These are phyloP conservation scores for Aureobasidium sp. DNA, from an alignment of 2,329 filamentous ascomycete genomes.

Conservation along the genomic window DNA sequence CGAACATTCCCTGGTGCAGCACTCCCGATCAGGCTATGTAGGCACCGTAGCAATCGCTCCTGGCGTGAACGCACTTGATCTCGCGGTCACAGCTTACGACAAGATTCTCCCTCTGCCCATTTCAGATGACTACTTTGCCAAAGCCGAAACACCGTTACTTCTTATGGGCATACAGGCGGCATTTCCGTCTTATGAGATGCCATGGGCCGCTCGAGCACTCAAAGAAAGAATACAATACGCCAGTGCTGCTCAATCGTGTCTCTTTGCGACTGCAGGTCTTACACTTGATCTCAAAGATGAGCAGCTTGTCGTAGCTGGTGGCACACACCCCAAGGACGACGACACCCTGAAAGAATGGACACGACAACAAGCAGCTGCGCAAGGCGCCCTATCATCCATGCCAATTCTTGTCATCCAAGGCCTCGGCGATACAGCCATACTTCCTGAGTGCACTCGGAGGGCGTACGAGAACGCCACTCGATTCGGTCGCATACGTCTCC, in stretches of 20 bases:
- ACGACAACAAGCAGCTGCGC: neutral
- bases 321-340: neutral
- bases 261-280: neutral
- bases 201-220: neutral
- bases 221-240: neutral
- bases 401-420: neutral
- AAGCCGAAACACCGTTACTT: neutral
- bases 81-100: neutral
- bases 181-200: neutral
- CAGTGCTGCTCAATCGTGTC: neutral
- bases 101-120: neutral
- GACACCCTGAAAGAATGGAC: neutral
- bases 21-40: neutral
- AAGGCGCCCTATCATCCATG: neutral
- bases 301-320: neutral
- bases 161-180: neutral
- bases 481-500: neutral
- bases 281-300: neutral
- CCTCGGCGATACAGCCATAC: neutral
- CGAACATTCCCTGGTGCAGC: neutral
- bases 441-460: neutral
- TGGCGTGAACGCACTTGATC: neutral
- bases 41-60: neutral
- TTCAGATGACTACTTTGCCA: neutral
- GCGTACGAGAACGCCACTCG: neutral